A percentile compares a stretch with the other conserved stretches of the same genome.
Evolutionary conservation across 1,284 basidiomycete genomes (phyloP).

Genomic region (Ustilago curta): DNA sequence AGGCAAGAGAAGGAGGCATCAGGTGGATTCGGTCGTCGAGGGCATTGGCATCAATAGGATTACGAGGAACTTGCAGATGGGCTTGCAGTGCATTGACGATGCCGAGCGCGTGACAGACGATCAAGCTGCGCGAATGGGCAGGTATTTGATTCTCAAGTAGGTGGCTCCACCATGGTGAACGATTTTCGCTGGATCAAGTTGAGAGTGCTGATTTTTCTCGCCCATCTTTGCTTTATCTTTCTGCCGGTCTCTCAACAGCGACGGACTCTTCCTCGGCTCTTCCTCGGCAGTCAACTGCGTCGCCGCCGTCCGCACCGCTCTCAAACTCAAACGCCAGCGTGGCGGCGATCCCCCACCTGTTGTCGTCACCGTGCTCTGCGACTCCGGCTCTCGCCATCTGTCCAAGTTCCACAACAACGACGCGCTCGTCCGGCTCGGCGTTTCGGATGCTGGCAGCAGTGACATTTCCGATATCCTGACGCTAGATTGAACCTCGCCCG

Average conservation of each 20-base stretch:
- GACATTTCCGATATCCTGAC: constrained; percentile 64
- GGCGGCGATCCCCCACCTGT: constrained; percentile 49
- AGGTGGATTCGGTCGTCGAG: constrained; percentile 72
- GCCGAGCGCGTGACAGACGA: constrained; percentile 65
- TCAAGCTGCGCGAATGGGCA: constrained; percentile 64
- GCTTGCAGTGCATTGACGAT: constrained; percentile 60
- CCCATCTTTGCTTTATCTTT: too few relatives aligned
- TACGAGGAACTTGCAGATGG: constrained; percentile 63
- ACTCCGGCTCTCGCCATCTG: constrained; percentile 64
- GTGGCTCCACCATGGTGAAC: too few relatives aligned
- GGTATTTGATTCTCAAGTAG: constrained; percentile 55
- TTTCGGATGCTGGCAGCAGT: constrained; percentile 44
- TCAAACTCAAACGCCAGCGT: constrained; percentile 54
- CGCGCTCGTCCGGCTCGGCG: constrained; percentile 42
- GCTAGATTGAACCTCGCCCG: neutral
- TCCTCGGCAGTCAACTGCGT: constrained; percentile 96
- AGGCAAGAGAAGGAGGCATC: constrained; percentile 91
- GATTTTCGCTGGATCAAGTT: too few relatives aligned
- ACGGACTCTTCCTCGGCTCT: constrained; percentile 94
- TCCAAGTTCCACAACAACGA: constrained; percentile 67
- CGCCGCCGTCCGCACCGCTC: constrained; percentile 76
- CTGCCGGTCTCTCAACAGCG: constrained; percentile 65
- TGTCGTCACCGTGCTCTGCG: constrained; percentile 67
- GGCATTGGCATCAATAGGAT: constrained; percentile 76
- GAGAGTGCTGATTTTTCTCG: too few relatives aligned